phyloP scores from a whole-genome alignment of 129 eudicot genomes.

The carrot (Daucus carota) region DH1_v3.0 NC_030385.2:29163501-29164000 shows the following conservation, averaged over 20 bases:
- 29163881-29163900: background rate
- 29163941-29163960: slow-evolving; percentile 82
- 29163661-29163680: background rate
- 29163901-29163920: slow-evolving; percentile 15
- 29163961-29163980: slow-evolving; percentile 58
- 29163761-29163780: background rate
- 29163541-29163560: background rate
- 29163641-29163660: background rate
- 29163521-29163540: background rate
- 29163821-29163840: background rate
- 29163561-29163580: background rate
- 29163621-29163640: background rate
- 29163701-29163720: background rate
- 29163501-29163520: background rate
- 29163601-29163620: background rate
- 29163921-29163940: slow-evolving; percentile 87
- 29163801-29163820: background rate
- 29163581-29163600: background rate
- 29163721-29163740: background rate
- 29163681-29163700: background rate
- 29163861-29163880: background rate
- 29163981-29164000: slow-evolving; percentile 68
- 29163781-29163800: background rate
- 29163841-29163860: background rate
- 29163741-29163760: background rate